These are phyloP conservation scores for Xerocomus nothofagi DNA, from an alignment of 1,284 basidiomycete species.

Conservation along the genomic window DNA sequence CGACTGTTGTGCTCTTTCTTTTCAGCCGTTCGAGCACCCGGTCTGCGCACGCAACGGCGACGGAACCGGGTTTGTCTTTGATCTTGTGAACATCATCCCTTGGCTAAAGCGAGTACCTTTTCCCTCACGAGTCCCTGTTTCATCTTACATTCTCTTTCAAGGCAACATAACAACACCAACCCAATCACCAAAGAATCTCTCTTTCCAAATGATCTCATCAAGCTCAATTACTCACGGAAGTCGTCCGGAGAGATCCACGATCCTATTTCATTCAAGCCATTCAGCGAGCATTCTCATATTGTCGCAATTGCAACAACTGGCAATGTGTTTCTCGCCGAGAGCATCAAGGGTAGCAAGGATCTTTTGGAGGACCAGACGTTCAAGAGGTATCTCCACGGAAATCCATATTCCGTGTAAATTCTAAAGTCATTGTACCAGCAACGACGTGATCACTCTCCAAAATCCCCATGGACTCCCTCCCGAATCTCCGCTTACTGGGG, in stretches of 20 bases:
- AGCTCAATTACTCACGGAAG: conserved; percentile 84
- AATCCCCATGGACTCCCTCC: conserved; percentile 76
- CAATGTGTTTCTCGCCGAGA: conserved; percentile 89
- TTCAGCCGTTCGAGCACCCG: conserved; percentile 88
- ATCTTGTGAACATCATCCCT: conserved; percentile 87
- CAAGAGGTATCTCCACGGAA: conserved; percentile 58
- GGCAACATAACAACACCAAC: conserved; percentile 75
- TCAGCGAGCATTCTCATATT: conserved; percentile 89
- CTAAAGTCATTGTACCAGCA: conserved; percentile 42
- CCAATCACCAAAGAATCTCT: conserved; percentile 88
- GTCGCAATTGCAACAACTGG: conserved; percentile 88
- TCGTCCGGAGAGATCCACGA: conserved; percentile 83
- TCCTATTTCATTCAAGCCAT: conserved; percentile 91
- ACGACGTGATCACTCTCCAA: conserved; percentile 91
- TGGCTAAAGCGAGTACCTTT: conserved; percentile 79
- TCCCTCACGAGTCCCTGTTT: conserved; percentile 10
- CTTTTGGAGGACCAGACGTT: conserved; percentile 85
- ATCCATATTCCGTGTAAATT: not conserved
- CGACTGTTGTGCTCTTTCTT: conserved; percentile 91
- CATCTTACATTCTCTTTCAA: conserved; percentile 34
- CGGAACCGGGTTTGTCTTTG: conserved; percentile 81
- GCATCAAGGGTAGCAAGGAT: conserved; percentile 87
- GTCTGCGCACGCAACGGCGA: conserved; percentile 83
- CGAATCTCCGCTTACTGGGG: conserved; percentile 47
- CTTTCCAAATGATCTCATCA: conserved; percentile 78